These are phyloP conservation scores for Nitzschia inconspicua DNA, from an alignment of 108 stramenopile species.

Conservation along the genomic window DNA sequence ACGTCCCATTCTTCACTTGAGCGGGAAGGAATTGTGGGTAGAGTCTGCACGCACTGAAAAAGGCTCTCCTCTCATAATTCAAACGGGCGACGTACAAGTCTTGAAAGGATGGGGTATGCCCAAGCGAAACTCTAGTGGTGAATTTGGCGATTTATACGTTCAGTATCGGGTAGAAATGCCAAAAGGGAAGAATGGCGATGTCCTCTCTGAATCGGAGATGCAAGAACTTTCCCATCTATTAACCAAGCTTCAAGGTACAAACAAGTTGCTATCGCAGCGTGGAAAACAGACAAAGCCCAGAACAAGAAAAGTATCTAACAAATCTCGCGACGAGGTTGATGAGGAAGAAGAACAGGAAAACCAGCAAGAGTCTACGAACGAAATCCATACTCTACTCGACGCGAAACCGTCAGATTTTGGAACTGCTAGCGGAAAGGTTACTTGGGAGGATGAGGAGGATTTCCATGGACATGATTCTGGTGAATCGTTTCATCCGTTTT, in stretches of 20 bases:
- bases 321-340: too few species aligned
- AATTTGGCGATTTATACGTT: conserved; percentile 80
- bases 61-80: conserved; percentile 29
- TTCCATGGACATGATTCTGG: not conserved
- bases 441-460: conserved; percentile 7
- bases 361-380: not conserved
- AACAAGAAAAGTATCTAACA: too few species aligned
- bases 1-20: conserved; percentile 51
- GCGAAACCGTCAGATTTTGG: conserved; percentile 10
- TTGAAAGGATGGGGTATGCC: conserved; percentile 85
- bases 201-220: conserved; percentile 3
- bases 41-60: conserved; percentile 19
- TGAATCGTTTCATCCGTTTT: conserved; percentile 7
- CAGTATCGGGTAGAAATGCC: conserved; percentile 77
- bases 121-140: conserved; percentile 21
- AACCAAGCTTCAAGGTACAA: conserved; percentile 14
- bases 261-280: too few species aligned
- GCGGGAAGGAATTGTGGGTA: conserved; percentile 43
- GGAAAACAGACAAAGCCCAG: too few species aligned
- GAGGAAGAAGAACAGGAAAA: not conserved
- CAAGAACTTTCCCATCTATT: conserved; percentile 5
- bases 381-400: conserved; percentile 2
- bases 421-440: conserved; percentile 13
- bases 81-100: conserved; percentile 78
- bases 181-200: not conserved